Evolutionary conservation across 441 rosid species (phyloP).

Genomic region (Mallotus japonicus): DNA sequence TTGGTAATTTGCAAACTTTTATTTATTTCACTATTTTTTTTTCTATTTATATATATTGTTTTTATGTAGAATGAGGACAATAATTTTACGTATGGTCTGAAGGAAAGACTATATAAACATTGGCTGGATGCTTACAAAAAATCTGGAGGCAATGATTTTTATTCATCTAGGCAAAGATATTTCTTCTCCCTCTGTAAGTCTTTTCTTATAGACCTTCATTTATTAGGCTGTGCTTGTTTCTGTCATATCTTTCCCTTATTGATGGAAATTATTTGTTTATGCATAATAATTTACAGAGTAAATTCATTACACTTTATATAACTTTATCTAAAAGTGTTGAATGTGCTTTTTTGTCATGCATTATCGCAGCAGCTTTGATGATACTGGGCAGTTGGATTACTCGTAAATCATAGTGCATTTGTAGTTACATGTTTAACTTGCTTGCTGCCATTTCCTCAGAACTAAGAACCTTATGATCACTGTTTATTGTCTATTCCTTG

Average conservation of each 20-base stretch:
- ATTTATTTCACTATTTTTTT: not conserved
- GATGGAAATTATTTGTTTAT: not conserved
- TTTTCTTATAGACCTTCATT: constrained; percentile 15
- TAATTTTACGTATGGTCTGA: constrained; percentile 48
- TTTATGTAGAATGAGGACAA: constrained; percentile 39
- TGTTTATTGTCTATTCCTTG: not conserved
- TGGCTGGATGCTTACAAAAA: constrained; percentile 66
- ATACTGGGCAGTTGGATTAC: not conserved
- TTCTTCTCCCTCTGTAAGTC: constrained; percentile 82
- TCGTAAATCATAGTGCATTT: not conserved
- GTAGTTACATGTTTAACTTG: not conserved
- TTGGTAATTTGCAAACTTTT: not conserved
- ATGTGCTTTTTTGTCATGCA: no score
- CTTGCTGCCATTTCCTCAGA: not conserved
- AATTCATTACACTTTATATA: not conserved
- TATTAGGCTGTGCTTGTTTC: constrained; percentile 9
- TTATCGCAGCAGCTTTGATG: no score
- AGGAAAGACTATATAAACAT: constrained; percentile 66
- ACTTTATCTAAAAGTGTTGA: no score
- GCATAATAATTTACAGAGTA: not conserved
- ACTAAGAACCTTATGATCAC: not conserved
- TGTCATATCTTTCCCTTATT: not conserved
- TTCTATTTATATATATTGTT: not conserved
- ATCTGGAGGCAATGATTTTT: constrained; percentile 65
- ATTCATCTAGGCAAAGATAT: constrained; percentile 61